Percentiles rank a stretch among this genome's conserved stretches.
Evolutionary conservation across 106 monocot species (phyloP).

Genomic region (Xerophyta viscosa): DNA sequence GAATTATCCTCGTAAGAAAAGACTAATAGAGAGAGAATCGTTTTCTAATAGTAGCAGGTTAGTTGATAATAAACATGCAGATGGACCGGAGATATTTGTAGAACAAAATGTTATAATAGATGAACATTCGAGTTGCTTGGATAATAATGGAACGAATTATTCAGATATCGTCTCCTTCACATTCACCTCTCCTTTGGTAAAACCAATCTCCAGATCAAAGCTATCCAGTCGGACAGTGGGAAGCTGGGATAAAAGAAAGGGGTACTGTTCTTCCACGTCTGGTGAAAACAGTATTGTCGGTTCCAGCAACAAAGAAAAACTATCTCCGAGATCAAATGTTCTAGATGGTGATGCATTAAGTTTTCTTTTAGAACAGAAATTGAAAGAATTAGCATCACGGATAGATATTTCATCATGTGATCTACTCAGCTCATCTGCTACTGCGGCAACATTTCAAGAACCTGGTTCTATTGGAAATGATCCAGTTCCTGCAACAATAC

Average conservation of each 20-base stretch:
- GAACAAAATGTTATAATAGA: slow-evolving; percentile 32
- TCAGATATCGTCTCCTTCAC: slow-evolving; percentile 64
- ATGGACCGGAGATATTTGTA: slow-evolving; percentile 16
- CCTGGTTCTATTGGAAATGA: slow-evolving; percentile 11
- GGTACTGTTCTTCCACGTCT: slow-evolving; percentile 9
- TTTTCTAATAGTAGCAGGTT: slow-evolving; percentile 12
- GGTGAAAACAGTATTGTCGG: slow-evolving; percentile 7
- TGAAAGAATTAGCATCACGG: slow-evolving; percentile 64
- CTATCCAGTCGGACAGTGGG: slow-evolving; percentile 13
- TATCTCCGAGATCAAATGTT: slow-evolving; percentile 24
- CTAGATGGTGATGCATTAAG: slow-evolving; percentile 70
- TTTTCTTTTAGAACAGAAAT: slow-evolving; percentile 70
- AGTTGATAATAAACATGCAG: slow-evolving; percentile 12
- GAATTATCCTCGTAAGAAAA: slow-evolving; percentile 60
- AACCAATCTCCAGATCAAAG: slow-evolving; percentile 8
- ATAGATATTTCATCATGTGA: slow-evolving; percentile 24
- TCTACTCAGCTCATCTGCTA: slow-evolving; percentile 15
- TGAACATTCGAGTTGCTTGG: slow-evolving; percentile 24
- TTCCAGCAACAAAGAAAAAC: slow-evolving; percentile 7
- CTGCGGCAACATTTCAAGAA: slow-evolving; percentile 21
- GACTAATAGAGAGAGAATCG: slow-evolving; percentile 30
- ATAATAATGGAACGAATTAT: slow-evolving; percentile 25
- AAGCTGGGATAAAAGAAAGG: slow-evolving; percentile 23
- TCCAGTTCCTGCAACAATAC: not conserved
- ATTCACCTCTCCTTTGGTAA: slow-evolving; percentile 56